phyloP scores from a whole-genome alignment of 805 yeast genomes.

The Kuraishia capsulata region DNA sequence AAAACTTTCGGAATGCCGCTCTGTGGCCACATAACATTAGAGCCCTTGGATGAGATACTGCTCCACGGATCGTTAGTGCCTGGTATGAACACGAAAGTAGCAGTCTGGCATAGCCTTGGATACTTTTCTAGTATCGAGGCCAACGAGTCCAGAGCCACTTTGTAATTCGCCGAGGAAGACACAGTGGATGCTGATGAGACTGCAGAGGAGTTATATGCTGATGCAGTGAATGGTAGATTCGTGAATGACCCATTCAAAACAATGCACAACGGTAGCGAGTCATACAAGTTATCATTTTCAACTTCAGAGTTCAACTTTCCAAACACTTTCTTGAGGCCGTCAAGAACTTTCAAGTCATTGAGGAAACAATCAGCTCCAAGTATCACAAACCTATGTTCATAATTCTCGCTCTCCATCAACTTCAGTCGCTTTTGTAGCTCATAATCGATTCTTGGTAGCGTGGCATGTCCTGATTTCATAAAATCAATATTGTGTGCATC shows the following conservation, averaged over 20 bases:
- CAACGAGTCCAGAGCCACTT: constrained; percentile 62
- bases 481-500: constrained; percentile 73
- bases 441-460: constrained; percentile 48
- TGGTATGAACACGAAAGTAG: constrained; percentile 69
- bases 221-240: constrained; percentile 53
- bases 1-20: constrained; percentile 63
- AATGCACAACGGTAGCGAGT: constrained; percentile 50
- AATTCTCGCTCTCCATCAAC: constrained; percentile 44
- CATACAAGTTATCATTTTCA: constrained; percentile 13
- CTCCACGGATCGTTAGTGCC: constrained; percentile 96
- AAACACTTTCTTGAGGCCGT: constrained; percentile 60
- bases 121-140: constrained; percentile 55
- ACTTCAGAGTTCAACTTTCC: constrained; percentile 39
- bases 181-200: constrained; percentile 37
- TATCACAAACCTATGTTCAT: constrained; percentile 51
- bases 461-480: constrained; percentile 12
- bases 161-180: constrained; percentile 48
- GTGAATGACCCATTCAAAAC: constrained; percentile 77
- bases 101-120: constrained; percentile 39
- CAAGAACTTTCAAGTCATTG: constrained; percentile 49
- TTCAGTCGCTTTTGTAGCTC: constrained; percentile 45
- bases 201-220: constrained; percentile 31
- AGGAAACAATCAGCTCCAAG: constrained; percentile 70
- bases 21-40: constrained; percentile 62
- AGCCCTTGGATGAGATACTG: constrained; percentile 56